phyloP scores from a whole-genome alignment of 140 eudicot species.

The Ambrosia hybrid region DNA sequence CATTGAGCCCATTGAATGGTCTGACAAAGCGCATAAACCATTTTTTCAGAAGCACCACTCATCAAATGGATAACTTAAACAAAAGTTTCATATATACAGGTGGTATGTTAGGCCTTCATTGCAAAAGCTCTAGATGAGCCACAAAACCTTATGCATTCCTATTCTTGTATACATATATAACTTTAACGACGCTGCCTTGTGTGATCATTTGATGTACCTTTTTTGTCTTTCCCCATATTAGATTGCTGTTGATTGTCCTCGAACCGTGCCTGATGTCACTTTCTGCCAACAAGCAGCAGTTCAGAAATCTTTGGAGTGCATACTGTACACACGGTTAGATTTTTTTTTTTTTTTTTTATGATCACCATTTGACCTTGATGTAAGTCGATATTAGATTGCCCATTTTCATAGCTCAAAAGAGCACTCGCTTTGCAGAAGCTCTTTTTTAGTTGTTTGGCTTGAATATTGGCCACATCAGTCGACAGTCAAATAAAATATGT shows the following conservation, averaged over 20 bases:
- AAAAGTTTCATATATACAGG: background rate
- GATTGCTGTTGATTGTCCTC: conserved; percentile 98
- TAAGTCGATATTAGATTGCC: no score
- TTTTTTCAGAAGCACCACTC: background rate
- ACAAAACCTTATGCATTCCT: background rate
- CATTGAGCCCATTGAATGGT: background rate
- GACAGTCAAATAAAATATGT: background rate
- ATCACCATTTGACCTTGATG: conserved; percentile 8
- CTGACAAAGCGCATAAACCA: background rate
- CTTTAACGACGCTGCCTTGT: background rate
- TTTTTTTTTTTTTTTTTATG: conserved; percentile 11
- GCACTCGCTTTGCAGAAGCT: background rate
- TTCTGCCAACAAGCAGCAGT: conserved; percentile 89
- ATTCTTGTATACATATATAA: background rate
- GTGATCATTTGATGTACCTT: conserved; percentile 18
- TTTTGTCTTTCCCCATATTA: conserved; percentile 21
- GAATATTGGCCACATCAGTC: background rate
- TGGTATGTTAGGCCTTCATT: background rate
- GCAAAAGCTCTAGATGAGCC: background rate
- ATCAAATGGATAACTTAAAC: background rate
- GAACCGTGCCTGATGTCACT: conserved; percentile 97
- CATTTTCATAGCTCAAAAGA: background rate
- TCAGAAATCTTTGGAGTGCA: conserved; percentile 96
- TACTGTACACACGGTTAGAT: conserved; percentile 86
- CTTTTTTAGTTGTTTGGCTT: background rate